phyloP scores from a whole-genome alignment of 2,329 filamentous ascomycete species.

The Sporothrix schenckii region DNA sequence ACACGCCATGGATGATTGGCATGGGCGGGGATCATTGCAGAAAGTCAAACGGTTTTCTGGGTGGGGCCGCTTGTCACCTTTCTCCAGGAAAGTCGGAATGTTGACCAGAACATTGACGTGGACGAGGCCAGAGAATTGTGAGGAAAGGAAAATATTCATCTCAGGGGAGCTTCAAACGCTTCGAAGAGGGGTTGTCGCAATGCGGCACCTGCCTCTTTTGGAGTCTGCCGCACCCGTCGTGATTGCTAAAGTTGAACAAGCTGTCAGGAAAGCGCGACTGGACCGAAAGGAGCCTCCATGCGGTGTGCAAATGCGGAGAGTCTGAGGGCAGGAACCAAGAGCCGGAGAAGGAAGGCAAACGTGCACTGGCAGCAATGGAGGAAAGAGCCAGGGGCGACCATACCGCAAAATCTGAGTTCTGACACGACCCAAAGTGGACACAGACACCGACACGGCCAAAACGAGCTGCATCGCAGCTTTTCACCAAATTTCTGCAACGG shows the following conservation, averaged over 20 bases:
- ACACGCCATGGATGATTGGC: constrained; percentile 12
- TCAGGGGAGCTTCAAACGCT: background rate
- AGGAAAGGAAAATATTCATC: background rate
- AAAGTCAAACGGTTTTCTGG: background rate
- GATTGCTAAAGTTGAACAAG: background rate
- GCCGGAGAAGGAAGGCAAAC: background rate
- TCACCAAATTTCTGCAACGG: constrained; percentile 15
- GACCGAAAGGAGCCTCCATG: background rate
- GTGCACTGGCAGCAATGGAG: background rate
- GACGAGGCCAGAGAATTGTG: background rate
- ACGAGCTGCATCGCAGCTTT: constrained; percentile 19
- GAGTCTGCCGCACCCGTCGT: background rate
- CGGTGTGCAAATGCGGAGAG: background rate
- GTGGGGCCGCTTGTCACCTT: constrained; percentile 8
- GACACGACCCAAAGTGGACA: constrained; percentile 9
- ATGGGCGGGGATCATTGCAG: background rate
- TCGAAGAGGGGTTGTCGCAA: background rate
- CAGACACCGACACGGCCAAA: background rate
- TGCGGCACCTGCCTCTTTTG: background rate
- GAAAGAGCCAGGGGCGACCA: background rate
- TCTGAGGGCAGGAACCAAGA: no score
- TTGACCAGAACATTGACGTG: background rate
- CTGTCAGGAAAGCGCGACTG: background rate
- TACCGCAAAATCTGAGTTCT: constrained; percentile 1
- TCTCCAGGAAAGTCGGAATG: constrained; percentile 8